Evolutionary conservation across 1,284 basidiomycete species (phyloP), one percentile per base, ranked within the genome.

Genomic region (Neonothopanus nambi): DNA sequence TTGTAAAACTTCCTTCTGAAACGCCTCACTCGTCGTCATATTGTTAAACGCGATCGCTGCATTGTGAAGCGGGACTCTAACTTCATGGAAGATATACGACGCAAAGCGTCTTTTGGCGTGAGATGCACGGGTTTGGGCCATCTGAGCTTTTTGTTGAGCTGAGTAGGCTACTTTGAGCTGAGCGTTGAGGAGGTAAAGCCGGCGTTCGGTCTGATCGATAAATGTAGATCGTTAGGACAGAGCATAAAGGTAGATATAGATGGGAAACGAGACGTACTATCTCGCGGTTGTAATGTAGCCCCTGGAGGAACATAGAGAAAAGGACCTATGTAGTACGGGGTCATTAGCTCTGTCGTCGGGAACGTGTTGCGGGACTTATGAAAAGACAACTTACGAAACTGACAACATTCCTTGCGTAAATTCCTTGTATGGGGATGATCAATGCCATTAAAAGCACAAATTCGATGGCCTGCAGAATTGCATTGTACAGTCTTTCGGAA

Each of bases 21-120:
- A 61, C 18, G 55, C 50, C 37, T 59, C 57, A 17, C 52, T 54
- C 6, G 59, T 57, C 30, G 57, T 58, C 43, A 63, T 55, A 7
- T 59, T 57, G 35, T 63, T 57, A 47, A 63, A 62, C 21, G 62
- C 61, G 26, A 63, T 60, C 3, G 57, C 62, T 62, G 26, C 79
- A 13, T 80, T 81, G 62, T 82, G 81, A 59, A 82, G 70, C 20
- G 80, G 80, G 2, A 82, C 80, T 48, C 80, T 70, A 33, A 78
- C 76, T 61, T 78, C 63, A 44, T 65, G 65, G 56, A 67, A 67
- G 44, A 66, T 62, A 50, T 61, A 65, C 12, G 60, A 65, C 24
- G 67, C 65, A 28, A 69, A 64, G 26, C 66, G 61, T 24, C 64
- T 36, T 45, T 68, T 68, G 11, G 64, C 63, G 17, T 64, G 59